phyloP scores from a whole-genome alignment of 2,329 filamentous ascomycete species.

The Cordyceps javanica region DNA sequence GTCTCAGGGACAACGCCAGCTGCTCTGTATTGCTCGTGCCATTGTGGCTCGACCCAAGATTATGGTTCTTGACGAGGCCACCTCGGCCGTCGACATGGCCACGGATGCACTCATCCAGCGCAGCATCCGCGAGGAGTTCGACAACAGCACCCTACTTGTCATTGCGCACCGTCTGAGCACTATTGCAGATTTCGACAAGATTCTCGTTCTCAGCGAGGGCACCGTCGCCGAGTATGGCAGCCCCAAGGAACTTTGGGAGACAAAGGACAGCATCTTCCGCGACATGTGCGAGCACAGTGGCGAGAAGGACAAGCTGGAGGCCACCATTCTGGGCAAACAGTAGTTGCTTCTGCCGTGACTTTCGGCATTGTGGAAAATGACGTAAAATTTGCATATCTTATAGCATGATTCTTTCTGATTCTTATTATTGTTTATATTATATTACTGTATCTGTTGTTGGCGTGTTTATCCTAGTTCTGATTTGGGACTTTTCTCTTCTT shows the following conservation, averaged over 20 bases:
- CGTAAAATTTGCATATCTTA: neutral
- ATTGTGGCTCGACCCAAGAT: constrained; percentile 68
- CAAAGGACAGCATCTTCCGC: constrained; percentile 47
- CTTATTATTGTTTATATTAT: neutral
- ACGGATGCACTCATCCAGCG: constrained; percentile 70
- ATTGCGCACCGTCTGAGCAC: constrained; percentile 73
- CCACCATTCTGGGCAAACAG: constrained; percentile 33
- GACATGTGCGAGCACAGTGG: constrained; percentile 59
- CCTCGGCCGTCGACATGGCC: constrained; percentile 70
- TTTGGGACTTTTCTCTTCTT: neutral
- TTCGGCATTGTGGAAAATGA: neutral
- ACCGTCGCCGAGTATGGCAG: constrained; percentile 60
- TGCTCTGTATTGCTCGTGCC: constrained; percentile 66
- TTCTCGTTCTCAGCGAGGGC: constrained; percentile 65
- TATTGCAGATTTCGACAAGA: constrained; percentile 70
- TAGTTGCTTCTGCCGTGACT: neutral
- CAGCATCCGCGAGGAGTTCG: constrained; percentile 66
- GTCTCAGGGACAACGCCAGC: constrained; percentile 70
- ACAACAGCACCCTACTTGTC: constrained; percentile 61
- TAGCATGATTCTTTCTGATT: neutral
- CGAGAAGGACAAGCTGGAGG: constrained; percentile 47
- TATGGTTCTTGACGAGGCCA: constrained; percentile 77
- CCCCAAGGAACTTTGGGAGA: constrained; percentile 55
- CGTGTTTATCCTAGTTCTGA: neutral
- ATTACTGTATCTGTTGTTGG: neutral